Evolutionary conservation across 768 basidiomycete genomes (phyloP), one percentile per base, ranked within the genome.

Genomic region (Dacryopinax primogenitus): DNA sequence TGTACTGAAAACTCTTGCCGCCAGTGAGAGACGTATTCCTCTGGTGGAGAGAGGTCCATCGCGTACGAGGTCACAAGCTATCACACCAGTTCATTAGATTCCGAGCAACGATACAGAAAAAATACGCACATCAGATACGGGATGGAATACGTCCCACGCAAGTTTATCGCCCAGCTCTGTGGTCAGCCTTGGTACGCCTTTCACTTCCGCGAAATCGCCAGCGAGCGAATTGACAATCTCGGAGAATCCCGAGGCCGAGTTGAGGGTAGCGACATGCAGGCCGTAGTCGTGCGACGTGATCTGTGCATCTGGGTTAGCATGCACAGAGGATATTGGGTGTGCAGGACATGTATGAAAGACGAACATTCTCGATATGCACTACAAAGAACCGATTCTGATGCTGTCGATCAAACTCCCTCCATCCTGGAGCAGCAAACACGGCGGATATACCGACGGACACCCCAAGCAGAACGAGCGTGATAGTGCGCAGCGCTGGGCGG

Each of bases 351-450:
- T 7, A 28, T 1, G 28, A 23, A 26, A 30, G n/a, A 74, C 85
- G 69, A 72, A 92, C 92, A 70, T 97, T 91, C 74, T 95, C 91
- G 68, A 86, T 79, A 71, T 92, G 86, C 41, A 96, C 75, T 34
- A 92, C 80, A 70, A 90, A 93, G 62, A 95, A 62, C 64, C 95
- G 78, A 75, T 91, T 91, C 69, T 92, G 94, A 72, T 97, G 95
- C 80, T 84, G 83, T 16, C 71, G 74, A 70, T 96, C 92, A 72
- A 93, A 98, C 0, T 88, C 84, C 3, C 62, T 65, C 69, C 71
- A 72, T 26, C 66, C 62, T 0, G 74, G 73, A 18, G 72, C 68
- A 1, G 74, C 70, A 73, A 92, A 92, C 41, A 85, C 73, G 0
- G 82, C 85, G 67, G 90, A 82, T 1, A 79, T 67, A 9, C 80